These are phyloP conservation scores for Blastobotrys capitulatus DNA, from an alignment of 1,139 yeast genomes.

Conservation along the genomic window DNA sequence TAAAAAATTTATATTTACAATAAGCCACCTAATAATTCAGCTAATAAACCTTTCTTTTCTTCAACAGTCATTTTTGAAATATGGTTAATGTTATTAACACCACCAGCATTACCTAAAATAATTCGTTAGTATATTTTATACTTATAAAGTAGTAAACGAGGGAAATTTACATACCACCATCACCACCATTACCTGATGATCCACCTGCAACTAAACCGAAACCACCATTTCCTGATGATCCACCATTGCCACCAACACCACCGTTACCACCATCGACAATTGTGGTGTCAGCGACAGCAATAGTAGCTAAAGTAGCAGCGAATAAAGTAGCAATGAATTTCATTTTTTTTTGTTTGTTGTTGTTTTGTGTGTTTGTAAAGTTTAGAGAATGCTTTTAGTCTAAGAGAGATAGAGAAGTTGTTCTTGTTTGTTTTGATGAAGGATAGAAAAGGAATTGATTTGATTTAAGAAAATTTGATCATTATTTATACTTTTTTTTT, in stretches of 20 bases:
- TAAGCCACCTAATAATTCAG: neutral
- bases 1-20: too few species aligned
- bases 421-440: too few species aligned
- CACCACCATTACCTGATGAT: neutral
- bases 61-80: neutral
- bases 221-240: neutral
- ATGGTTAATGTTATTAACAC: neutral
- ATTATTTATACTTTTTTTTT: too few species aligned
- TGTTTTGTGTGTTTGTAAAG: too few species aligned
- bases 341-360: too few species aligned
- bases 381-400: too few species aligned
- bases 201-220: neutral
- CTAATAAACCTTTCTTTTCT: neutral
- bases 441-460: too few species aligned
- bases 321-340: neutral
- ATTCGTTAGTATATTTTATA: neutral
- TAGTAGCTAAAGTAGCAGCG: neutral
- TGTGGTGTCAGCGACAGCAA: neutral
- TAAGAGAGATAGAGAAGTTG: too few species aligned
- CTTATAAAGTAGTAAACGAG: neutral
- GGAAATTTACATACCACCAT: too few species aligned
- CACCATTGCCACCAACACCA: constrained; percentile 1
- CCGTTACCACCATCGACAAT: neutral
- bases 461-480: too few species aligned
- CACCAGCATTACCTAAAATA: constrained; percentile 1